Conservation (phyloP, 129 eudicot species). For the Glebionis coronaria region DNA sequence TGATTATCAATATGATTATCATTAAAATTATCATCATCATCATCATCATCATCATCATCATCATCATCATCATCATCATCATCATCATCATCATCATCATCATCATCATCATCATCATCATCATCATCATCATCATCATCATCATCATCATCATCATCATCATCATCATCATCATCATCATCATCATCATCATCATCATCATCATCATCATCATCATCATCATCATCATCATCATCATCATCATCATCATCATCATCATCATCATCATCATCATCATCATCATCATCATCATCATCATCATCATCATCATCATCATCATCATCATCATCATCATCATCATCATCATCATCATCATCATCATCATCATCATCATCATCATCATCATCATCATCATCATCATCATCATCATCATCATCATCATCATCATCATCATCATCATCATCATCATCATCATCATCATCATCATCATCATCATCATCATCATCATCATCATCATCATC, state of each 20-base stretch:
- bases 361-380: too few relatives aligned
- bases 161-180: background rate
- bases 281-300: conserved; percentile 8
- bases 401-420: background rate
- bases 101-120: too few relatives aligned
- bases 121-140: background rate
- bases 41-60: background rate
- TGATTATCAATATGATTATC: too few relatives aligned
- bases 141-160: background rate
- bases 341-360: background rate
- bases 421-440: background rate
- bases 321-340: background rate
- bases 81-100: conserved; percentile 1
- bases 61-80: background rate
- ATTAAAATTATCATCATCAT: background rate
- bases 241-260: background rate
- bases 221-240: background rate
- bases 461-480: conserved; percentile 8
- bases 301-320: too few relatives aligned
- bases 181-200: conserved; percentile 5
- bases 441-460: too few relatives aligned
- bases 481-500: background rate
- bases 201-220: too few relatives aligned
- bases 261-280: background rate
- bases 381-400: conserved; percentile 12